These are phyloP conservation scores for Aegilops speltoides DNA, from an alignment of 176 grass and related monocot genomes.

Conservation along the genomic window DNA sequence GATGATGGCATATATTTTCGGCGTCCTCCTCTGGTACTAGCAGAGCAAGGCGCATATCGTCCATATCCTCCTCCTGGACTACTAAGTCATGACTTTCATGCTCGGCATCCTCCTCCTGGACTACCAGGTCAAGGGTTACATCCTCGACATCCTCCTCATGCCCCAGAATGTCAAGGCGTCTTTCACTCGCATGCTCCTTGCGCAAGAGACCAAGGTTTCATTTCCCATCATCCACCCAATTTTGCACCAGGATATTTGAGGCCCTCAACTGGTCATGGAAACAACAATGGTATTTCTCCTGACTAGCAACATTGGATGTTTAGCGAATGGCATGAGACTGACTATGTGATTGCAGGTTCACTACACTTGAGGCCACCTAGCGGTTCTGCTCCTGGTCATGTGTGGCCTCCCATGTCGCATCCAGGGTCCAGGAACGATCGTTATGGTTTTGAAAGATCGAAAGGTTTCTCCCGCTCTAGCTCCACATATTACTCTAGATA, in stretches of 20 bases:
- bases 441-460: background rate
- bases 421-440: background rate
- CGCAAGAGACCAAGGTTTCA: background rate
- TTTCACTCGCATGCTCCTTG: background rate
- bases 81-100: background rate
- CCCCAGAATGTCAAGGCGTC: background rate
- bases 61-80: background rate
- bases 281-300: background rate
- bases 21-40: background rate
- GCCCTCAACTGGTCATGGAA: background rate
- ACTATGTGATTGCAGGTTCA: background rate
- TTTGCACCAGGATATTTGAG: background rate
- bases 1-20: background rate
- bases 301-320: background rate
- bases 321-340: background rate
- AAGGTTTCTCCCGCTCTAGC: background rate
- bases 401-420: background rate
- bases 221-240: background rate
- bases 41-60: background rate
- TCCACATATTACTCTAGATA: background rate
- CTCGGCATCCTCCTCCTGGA: background rate
- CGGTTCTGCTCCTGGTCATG: background rate
- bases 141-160: background rate
- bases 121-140: background rate
- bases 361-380: slow-evolving; percentile 1